Evolutionary conservation across 1,284 basidiomycete genomes (phyloP).

Genomic region (Irpex lacteus): DNA sequence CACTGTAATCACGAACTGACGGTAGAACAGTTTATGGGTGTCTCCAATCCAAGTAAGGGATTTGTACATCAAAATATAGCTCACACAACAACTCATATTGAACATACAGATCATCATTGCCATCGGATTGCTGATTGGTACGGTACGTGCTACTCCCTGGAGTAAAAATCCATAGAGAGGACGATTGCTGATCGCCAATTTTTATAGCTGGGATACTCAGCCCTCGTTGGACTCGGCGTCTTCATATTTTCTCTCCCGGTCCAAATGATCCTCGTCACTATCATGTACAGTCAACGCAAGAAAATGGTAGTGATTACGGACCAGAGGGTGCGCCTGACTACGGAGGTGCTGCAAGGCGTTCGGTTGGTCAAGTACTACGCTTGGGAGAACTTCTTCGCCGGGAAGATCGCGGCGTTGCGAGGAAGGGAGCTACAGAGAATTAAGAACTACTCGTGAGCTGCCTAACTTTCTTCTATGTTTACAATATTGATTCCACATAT

Average conservation of each 20-base stretch:
- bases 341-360: conserved; percentile 65
- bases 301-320: conserved; percentile 76
- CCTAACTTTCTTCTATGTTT: neutral
- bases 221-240: conserved; percentile 69
- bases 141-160: conserved; percentile 35
- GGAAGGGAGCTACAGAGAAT: conserved; percentile 51
- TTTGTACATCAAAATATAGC: neutral
- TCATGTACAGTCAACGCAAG: conserved; percentile 64
- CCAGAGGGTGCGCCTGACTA: conserved; percentile 61
- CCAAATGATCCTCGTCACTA: conserved; percentile 57
- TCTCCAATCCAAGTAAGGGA: conserved; percentile 49
- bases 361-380: conserved; percentile 60
- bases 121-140: conserved; percentile 61
- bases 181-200: conserved; percentile 5
- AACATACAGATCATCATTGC: conserved; percentile 54
- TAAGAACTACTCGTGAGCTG: conserved; percentile 45
- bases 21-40: conserved; percentile 46
- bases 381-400: conserved; percentile 63
- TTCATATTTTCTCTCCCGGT: conserved; percentile 60
- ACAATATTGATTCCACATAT: neutral
- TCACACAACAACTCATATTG: neutral
- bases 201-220: conserved; percentile 59
- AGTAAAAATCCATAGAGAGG: neutral
- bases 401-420: conserved; percentile 49
- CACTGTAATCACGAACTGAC: neutral